These are phyloP conservation scores for Cladosporium sphaerospermum DNA, from an alignment of 2,329 filamentous ascomycete species.

Conservation along the genomic window DNA sequence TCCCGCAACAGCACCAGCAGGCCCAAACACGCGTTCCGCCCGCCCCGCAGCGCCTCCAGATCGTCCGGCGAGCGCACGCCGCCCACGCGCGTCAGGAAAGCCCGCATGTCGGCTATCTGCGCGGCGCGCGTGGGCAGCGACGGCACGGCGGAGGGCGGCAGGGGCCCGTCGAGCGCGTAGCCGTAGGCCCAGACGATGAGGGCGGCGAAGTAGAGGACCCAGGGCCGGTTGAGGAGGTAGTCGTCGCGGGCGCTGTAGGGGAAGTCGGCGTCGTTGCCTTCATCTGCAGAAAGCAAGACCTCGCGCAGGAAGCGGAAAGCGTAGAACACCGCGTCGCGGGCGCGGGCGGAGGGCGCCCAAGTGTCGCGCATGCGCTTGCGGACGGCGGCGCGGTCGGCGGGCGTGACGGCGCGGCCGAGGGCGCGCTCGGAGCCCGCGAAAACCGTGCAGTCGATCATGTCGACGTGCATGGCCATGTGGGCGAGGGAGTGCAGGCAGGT, in stretches of 20 bases:
- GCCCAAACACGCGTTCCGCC: slow-evolving; percentile 73
- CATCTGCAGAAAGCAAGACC: too few species aligned
- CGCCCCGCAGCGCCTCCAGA: slow-evolving; percentile 61
- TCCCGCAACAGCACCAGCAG: slow-evolving; percentile 75
- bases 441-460: slow-evolving; percentile 95
- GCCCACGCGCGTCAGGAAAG: slow-evolving; percentile 67
- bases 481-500: slow-evolving; percentile 89
- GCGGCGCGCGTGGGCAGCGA: slow-evolving; percentile 38
- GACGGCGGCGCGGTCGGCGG: slow-evolving; percentile 72
- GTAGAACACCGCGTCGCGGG: slow-evolving; percentile 87
- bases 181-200: slow-evolving; percentile 95
- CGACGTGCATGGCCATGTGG: slow-evolving; percentile 96
- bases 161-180: slow-evolving; percentile 76
- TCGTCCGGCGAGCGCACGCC: slow-evolving; percentile 69
- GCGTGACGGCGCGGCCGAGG: slow-evolving; percentile 76
- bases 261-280: too few species aligned
- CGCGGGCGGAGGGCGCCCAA: slow-evolving; percentile 85
- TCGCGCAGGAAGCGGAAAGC: slow-evolving; percentile 81
- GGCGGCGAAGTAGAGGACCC: slow-evolving; percentile 90
- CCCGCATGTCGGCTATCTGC: slow-evolving; percentile 70
- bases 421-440: slow-evolving; percentile 82
- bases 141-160: slow-evolving; percentile 35
- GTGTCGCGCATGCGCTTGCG: slow-evolving; percentile 76
- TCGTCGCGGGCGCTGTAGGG: slow-evolving; percentile 80
- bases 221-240: slow-evolving; percentile 81